Conservation (phyloP, 371 early-diverging fungal species). For the Mucor plumbeus region DNA sequence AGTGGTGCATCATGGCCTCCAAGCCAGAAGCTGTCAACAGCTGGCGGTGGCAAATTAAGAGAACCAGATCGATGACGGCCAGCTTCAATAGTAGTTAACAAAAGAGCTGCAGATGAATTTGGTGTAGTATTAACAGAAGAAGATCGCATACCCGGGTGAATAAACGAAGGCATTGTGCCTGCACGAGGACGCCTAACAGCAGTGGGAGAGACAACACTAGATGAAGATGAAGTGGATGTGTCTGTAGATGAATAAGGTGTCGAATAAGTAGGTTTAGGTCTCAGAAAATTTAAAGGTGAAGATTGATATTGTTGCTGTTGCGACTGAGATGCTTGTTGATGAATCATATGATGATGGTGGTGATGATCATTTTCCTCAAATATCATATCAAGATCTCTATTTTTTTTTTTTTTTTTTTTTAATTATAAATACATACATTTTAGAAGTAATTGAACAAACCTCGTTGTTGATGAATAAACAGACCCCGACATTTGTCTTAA, state of each 20-base stretch:
- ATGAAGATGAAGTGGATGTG: slow-evolving; percentile 1
- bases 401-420: not conserved
- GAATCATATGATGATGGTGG: slow-evolving; percentile 11
- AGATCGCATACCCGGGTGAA: slow-evolving; percentile 42
- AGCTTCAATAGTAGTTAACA: slow-evolving; percentile 48
- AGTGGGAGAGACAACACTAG: slow-evolving; percentile 12
- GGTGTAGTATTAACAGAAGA: slow-evolving; percentile 40
- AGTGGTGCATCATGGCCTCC: slow-evolving; percentile 42
- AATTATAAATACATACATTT: not conserved
- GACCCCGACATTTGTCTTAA: slow-evolving; percentile 32
- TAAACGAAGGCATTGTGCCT: slow-evolving; percentile 79
- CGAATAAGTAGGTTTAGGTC: slow-evolving; percentile 27
- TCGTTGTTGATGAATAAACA: slow-evolving; percentile 24
- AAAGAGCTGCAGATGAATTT: slow-evolving; percentile 47
- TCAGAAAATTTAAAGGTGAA: slow-evolving; percentile 36
- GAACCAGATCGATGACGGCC: slow-evolving; percentile 60
- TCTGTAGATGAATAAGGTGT: slow-evolving; percentile 17
- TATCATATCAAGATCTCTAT: slow-evolving; percentile 47
- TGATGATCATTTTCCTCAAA: slow-evolving; percentile 46
- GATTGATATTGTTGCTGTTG: slow-evolving; percentile 9
- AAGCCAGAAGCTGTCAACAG: slow-evolving; percentile 62
- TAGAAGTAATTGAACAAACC: slow-evolving; percentile 6
- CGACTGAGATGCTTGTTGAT: not conserved
- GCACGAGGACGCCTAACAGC: slow-evolving; percentile 69
- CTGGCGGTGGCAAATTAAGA: slow-evolving; percentile 71